phyloP scores from a whole-genome alignment of 805 yeast species.

The Suhomyces emberorum region DNA sequence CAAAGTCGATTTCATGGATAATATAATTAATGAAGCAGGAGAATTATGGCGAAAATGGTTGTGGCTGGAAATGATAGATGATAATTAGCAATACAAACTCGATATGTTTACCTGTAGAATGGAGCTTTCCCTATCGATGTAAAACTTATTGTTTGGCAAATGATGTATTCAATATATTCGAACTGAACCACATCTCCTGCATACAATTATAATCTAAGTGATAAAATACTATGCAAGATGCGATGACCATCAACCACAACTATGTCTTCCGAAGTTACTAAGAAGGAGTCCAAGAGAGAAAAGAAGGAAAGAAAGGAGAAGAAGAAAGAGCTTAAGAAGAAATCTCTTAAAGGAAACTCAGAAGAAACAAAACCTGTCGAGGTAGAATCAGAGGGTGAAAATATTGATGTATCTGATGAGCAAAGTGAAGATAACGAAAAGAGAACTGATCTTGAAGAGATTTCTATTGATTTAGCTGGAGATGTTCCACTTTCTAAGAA shows the following conservation, averaged over 20 bases:
- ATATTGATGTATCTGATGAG: conserved; percentile 16
- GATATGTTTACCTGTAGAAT: too few species aligned
- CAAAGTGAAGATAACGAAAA: conserved; percentile 6
- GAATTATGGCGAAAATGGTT: conserved; percentile 86
- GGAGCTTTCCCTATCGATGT: too few species aligned
- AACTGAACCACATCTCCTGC: background rate
- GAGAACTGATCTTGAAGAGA: conserved; percentile 54
- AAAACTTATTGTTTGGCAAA: too few species aligned
- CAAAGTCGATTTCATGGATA: conserved; percentile 63
- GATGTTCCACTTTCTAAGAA: conserved; percentile 87
- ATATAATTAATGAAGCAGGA: conserved; percentile 73
- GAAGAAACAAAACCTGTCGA: conserved; percentile 9
- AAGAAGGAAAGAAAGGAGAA: conserved; percentile 24
- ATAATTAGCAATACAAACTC: too few species aligned
- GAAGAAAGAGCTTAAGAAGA: conserved; percentile 33
- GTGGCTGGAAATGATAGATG: conserved; percentile 44
- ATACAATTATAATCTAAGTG: background rate
- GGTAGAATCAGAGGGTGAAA: conserved; percentile 8
- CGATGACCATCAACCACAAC: conserved; percentile 1
- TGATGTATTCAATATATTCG: too few species aligned
- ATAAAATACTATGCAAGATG: background rate
- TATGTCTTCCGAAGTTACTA: background rate
- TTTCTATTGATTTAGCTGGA: conserved; percentile 65
- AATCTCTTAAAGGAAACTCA: conserved; percentile 11
- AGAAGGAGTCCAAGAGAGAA: conserved; percentile 18